phyloP scores from a whole-genome alignment of 2,329 filamentous ascomycete genomes.

The Aschersonia sp. region DNA sequence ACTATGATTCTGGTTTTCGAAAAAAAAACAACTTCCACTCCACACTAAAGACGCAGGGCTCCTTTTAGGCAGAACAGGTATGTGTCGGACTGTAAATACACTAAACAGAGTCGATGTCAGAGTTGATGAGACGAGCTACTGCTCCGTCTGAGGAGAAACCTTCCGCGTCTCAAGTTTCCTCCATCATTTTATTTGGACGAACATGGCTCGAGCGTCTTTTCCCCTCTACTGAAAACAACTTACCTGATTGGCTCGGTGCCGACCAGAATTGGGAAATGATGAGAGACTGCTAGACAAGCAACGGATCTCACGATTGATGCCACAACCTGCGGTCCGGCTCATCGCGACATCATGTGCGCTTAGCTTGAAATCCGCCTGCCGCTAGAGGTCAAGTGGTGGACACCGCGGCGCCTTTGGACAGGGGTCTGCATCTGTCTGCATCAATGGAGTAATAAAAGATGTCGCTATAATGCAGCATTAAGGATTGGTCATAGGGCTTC shows the following conservation, averaged over 20 bases:
- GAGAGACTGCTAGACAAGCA: no score
- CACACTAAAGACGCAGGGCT: no score
- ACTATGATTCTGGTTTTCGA: no score
- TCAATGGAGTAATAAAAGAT: not conserved
- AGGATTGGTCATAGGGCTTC: not conserved
- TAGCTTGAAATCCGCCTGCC: not conserved
- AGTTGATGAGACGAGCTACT: not conserved
- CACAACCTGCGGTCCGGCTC: not conserved
- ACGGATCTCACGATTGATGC: not conserved
- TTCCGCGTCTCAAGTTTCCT: slow-evolving; percentile 1
- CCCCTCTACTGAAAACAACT: not conserved
- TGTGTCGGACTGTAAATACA: no score
- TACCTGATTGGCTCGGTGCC: not conserved
- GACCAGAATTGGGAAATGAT: no score
- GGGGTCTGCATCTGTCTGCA: not conserved
- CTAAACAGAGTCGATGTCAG: not conserved
- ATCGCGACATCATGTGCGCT: not conserved
- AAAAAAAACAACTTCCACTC: no score
- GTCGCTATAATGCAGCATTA: not conserved
- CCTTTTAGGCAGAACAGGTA: no score
- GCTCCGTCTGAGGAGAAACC: not conserved
- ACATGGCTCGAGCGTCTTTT: slow-evolving; percentile 3
- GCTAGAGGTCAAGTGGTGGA: no score
- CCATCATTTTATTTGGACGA: slow-evolving; percentile 1
- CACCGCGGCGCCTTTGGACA: not conserved